Conservation (phyloP, 345 rosid genomes). For the Gossypium anomalum region DNA sequence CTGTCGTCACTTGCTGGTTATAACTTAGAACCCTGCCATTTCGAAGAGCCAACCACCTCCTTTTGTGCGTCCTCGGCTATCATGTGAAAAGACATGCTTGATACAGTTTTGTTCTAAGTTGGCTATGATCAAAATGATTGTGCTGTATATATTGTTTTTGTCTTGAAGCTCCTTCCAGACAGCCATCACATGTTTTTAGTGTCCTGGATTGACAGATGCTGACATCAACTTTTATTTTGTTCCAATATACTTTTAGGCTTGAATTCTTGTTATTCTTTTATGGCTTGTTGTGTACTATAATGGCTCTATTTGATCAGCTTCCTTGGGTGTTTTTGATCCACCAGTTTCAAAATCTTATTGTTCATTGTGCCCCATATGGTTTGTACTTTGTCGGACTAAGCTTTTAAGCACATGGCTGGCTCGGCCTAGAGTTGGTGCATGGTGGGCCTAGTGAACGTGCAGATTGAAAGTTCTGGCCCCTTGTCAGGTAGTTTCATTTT, state of each 20-base stretch:
- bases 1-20: background rate
- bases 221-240: background rate
- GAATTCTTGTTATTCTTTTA: background rate
- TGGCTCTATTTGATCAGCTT: background rate
- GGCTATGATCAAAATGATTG: background rate
- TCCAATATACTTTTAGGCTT: background rate
- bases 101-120: background rate
- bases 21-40: conserved; percentile 7
- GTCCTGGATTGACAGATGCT: background rate
- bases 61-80: background rate
- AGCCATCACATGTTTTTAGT: background rate
- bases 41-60: background rate
- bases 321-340: background rate
- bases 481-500: background rate
- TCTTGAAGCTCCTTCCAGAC: background rate
- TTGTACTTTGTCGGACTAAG: background rate
- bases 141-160: background rate
- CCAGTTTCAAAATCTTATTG: background rate
- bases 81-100: background rate
- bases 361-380: background rate
- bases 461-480: background rate
- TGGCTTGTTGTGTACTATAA: background rate
- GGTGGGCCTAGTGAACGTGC: background rate
- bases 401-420: conserved; percentile 15
- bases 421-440: background rate